Percentiles rank a stretch among this genome's conserved stretches.
These are phyloP conservation scores for Leishmania tropica DNA, from an alignment of 208 protist genomes.

Conservation along the genomic window DNA sequence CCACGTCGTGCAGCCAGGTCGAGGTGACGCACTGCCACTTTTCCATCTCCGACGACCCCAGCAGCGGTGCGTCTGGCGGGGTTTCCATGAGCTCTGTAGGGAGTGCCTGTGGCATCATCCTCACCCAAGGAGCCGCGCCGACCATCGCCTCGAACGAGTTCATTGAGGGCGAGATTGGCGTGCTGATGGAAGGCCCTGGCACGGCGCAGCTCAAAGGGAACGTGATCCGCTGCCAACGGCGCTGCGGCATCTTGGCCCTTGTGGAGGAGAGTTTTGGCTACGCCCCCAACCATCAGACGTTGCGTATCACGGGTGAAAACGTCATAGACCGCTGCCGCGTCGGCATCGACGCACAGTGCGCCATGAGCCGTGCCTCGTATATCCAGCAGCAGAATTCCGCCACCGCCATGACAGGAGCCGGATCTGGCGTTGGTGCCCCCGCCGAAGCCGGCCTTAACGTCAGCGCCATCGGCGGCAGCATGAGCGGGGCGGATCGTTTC, in stretches of 20 bases:
- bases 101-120: slow-evolving; percentile 65
- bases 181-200: slow-evolving; percentile 71
- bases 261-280: slow-evolving; percentile 45
- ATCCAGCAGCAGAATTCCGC: slow-evolving; percentile 9
- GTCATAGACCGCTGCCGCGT: slow-evolving; percentile 81
- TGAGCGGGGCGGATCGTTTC: slow-evolving; percentile 18
- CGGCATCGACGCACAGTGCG: slow-evolving; percentile 78
- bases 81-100: slow-evolving; percentile 12
- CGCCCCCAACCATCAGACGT: slow-evolving; percentile 31
- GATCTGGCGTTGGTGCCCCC: background rate
- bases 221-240: slow-evolving; percentile 68
- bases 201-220: slow-evolving; percentile 73
- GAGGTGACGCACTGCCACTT: slow-evolving; percentile 62
- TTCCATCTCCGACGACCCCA: slow-evolving; percentile 39
- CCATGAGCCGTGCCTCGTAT: slow-evolving; percentile 17
- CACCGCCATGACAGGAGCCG: background rate
- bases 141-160: slow-evolving; percentile 74
- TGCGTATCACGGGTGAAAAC: slow-evolving; percentile 82
- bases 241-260: slow-evolving; percentile 77
- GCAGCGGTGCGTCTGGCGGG: background rate
- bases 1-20: slow-evolving; percentile 54
- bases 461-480: background rate
- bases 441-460: background rate
- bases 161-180: slow-evolving; percentile 71
- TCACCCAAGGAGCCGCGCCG: slow-evolving; percentile 68